Evolutionary conservation across 352 stramenopile genomes (phyloP).

Genomic region (Globisporangium paroecandrum): DNA sequence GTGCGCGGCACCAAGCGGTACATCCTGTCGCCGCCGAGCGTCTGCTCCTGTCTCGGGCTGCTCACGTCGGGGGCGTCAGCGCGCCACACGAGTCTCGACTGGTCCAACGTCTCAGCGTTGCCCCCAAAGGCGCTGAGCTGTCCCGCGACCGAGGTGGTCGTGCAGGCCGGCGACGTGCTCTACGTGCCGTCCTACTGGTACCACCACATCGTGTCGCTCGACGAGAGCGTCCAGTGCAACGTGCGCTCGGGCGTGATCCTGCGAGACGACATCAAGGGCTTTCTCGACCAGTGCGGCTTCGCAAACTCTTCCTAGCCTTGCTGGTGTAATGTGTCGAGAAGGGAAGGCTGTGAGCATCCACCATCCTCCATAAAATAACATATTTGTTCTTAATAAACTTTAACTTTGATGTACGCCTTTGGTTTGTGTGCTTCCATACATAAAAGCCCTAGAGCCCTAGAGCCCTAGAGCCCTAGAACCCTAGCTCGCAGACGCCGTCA

Average conservation of each 20-base stretch:
- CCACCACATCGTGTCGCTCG: conserved; percentile 94
- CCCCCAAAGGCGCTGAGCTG: conserved; percentile 41
- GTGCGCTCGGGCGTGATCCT: conserved; percentile 56
- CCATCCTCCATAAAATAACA: neutral
- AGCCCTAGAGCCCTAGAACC: no score
- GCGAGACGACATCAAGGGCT: conserved; percentile 31
- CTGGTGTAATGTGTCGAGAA: no score
- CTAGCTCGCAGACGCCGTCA: conserved; percentile 49
- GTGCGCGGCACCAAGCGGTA: conserved; percentile 90
- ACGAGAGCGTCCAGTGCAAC: conserved; percentile 95
- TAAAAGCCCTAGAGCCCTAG: no score
- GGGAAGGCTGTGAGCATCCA: no score
- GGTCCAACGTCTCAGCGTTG: conserved; percentile 55
- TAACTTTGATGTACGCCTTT: neutral
- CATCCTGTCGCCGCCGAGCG: conserved; percentile 88
- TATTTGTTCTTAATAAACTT: neutral
- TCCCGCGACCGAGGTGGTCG: conserved; percentile 85
- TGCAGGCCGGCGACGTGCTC: conserved; percentile 91
- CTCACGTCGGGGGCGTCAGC: conserved; percentile 70
- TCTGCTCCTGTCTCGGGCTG: conserved; percentile 80
- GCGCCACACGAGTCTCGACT: conserved; percentile 92
- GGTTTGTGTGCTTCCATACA: neutral
- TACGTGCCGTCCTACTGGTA: conserved; percentile 95
- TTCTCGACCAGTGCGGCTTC: conserved; percentile 43
- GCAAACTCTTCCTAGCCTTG: neutral